Conservation (phyloP, 2,329 filamentous ascomycete genomes). For the Paecilomyces sp. region DNA sequence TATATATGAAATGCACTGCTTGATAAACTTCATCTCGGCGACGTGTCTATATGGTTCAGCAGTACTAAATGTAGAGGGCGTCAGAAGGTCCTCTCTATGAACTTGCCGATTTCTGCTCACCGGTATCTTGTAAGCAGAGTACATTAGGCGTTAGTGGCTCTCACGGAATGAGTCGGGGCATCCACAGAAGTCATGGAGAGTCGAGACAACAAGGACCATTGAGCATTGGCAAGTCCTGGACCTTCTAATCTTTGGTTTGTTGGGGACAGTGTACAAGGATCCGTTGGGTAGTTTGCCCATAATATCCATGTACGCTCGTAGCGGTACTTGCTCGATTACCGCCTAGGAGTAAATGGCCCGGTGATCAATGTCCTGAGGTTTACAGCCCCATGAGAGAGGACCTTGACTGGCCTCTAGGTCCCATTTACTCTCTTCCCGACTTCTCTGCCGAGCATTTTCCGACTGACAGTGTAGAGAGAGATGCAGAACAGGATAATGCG, state of each 20-base stretch:
- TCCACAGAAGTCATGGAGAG: not conserved
- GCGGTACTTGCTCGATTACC: not conserved
- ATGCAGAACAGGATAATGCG: not conserved
- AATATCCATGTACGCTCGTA: not conserved
- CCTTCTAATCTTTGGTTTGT: not conserved
- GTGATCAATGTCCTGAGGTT: not conserved
- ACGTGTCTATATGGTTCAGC: no score
- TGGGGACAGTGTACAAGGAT: not conserved
- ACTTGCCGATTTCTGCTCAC: not conserved
- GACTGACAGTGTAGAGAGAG: not conserved
- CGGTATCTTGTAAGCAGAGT: not conserved
- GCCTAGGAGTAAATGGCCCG: not conserved
- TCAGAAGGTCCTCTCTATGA: no score
- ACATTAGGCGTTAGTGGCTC: not conserved
- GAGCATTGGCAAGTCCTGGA: not conserved
- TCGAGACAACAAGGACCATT: not conserved
- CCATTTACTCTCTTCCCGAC: not conserved
- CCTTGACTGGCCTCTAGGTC: not conserved
- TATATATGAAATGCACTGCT: not conserved
- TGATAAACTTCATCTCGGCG: no score
- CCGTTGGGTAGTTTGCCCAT: not conserved
- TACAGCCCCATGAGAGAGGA: not conserved
- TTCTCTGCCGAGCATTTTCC: not conserved
- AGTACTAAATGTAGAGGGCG: no score
- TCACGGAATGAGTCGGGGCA: not conserved